Percentiles rank a stretch among this genome's conserved stretches.
Evolutionary conservation across 2,329 filamentous ascomycete species (phyloP).

Genomic region (Sporothrix pallida): DNA sequence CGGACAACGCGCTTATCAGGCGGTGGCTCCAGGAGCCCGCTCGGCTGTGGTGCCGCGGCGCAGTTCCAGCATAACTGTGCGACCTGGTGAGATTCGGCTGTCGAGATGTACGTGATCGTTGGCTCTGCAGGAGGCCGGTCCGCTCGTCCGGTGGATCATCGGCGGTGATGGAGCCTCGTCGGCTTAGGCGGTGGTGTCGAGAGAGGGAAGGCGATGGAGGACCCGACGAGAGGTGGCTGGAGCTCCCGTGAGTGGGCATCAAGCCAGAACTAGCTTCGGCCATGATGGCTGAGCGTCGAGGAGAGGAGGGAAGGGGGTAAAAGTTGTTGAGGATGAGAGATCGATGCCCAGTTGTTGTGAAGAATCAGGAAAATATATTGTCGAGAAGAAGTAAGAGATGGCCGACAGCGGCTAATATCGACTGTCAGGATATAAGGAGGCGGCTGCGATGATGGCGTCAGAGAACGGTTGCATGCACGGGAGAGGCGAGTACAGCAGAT

Average conservation of each 20-base stretch:
- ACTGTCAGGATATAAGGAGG: neutral
- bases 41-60: conserved; percentile 59
- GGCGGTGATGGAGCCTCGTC: conserved; percentile 39
- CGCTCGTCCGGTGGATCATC: conserved; percentile 43
- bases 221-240: conserved; percentile 39
- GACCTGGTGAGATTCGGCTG: conserved; percentile 41
- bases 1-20: conserved; percentile 66
- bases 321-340: neutral
- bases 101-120: conserved; percentile 36
- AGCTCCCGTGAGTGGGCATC: neutral
- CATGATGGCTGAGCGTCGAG: conserved; percentile 22
- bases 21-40: conserved; percentile 65
- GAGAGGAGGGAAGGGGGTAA: neutral
- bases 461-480: conserved; percentile 13
- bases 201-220: conserved; percentile 43
- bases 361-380: neutral
- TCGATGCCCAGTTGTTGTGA: neutral
- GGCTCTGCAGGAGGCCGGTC: conserved; percentile 41
- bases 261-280: conserved; percentile 21
- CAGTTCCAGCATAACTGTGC: conserved; percentile 43
- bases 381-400: neutral
- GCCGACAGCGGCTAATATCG: conserved; percentile 11
- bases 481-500: conserved; percentile 2
- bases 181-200: conserved; percentile 38
- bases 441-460: conserved; percentile 11